Evolutionary conservation across 345 rosid species (phyloP), one percentile per base, ranked within the genome.

Genomic region (Trapa bicornis): DNA sequence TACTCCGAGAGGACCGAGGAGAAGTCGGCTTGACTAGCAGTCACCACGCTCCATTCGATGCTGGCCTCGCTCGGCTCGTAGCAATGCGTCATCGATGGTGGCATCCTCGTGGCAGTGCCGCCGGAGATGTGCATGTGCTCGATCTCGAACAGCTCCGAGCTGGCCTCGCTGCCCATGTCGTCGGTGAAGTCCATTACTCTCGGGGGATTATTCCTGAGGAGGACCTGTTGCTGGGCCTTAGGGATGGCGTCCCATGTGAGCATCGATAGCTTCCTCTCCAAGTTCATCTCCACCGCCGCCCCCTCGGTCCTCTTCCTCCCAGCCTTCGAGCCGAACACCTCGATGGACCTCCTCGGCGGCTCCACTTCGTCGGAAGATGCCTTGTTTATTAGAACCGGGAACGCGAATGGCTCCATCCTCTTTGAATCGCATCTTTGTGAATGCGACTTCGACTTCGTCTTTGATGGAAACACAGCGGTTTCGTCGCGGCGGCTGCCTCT

Each of bases 171-270:
- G 62, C 65, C 80, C 2, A 67, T 61, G n/a, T 85, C 90, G 1
- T 87, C 93, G 29, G 29, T 22, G 29, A 22, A 22, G 0, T 42
- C 68, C 52, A 67, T 63, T 22, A 22, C 29, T 39, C 70, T 77
- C 33, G 69, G 42, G 58, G 73, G 65, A 13, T 42, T 42, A 6
- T 77, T 65, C 29, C 29, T 22, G 29, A 22, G 29, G 37, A 71
- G 47, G 9, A 70, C 47, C 14, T 75, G 73, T 36, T 74, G 79
- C 33, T 70, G 69, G n/a, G 75, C 43, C 50, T 76, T 82, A 0
- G 90, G 94, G 57, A 87, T 81, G 22, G 94, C 90, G 47, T 87
- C 90, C 88, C 94, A 87, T 47, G 81, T 82, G n/a, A 83, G 78
- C 75, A 87, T 80, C 10, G 88, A 87, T 16, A 83, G 73, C 76